Evolutionary conservation across 169 alveolate species (phyloP).

Genomic region (Plasmodium gonderi): DNA sequence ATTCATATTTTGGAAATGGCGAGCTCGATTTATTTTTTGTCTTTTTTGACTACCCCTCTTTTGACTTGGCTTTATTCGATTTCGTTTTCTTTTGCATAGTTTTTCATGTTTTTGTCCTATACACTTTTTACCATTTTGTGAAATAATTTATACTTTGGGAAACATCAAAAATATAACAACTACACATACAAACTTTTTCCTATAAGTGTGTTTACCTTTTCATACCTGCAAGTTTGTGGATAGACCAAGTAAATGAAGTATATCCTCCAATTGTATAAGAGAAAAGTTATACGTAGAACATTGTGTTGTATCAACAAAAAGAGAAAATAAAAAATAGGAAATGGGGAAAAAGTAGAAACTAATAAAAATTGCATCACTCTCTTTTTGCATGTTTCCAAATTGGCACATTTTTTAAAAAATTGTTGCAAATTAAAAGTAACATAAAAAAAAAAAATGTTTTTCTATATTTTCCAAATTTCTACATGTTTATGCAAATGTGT

Average conservation of each 20-base stretch:
- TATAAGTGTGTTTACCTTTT: background rate
- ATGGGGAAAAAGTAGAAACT: background rate
- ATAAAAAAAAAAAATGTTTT: background rate
- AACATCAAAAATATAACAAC: background rate
- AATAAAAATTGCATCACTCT: background rate
- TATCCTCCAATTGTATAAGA: background rate
- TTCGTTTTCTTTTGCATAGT: background rate
- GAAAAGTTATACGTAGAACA: background rate
- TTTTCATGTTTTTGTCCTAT: background rate
- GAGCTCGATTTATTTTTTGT: background rate
- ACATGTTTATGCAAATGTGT: background rate
- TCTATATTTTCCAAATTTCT: background rate
- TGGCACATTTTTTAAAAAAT: background rate
- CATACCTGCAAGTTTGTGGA: background rate
- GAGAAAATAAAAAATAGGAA: background rate
- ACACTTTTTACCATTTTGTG: background rate
- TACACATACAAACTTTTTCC: background rate
- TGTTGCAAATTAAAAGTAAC: background rate
- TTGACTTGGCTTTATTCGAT: too few species aligned
- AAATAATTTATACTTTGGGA: background rate
- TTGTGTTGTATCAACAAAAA: background rate
- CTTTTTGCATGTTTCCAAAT: background rate
- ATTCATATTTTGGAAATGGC: background rate
- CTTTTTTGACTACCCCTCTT: background rate
- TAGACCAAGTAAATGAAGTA: background rate